Conservation (phyloP, 139 green algal species). For the Micractinium sp. region DNA sequence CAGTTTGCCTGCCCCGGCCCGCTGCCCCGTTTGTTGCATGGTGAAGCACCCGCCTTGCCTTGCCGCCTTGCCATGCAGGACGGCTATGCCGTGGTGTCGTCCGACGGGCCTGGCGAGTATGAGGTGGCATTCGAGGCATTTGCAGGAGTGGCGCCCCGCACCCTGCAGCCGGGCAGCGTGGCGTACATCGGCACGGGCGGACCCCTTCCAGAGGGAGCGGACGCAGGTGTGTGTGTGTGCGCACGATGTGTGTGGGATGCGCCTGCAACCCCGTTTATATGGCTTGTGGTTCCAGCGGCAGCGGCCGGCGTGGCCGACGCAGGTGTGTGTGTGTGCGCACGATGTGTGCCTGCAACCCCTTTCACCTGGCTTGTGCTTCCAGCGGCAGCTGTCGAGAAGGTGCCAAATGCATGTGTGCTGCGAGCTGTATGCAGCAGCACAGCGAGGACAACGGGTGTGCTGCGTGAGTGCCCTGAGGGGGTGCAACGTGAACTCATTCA, state of each 20-base stretch:
- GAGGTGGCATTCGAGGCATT: slow-evolving; percentile 78
- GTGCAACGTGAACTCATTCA: too few species aligned
- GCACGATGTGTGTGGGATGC: not conserved
- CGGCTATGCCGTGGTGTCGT: slow-evolving; percentile 89
- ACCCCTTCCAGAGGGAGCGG: slow-evolving; percentile 56
- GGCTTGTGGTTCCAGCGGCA: too few species aligned
- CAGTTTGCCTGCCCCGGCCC: not conserved
- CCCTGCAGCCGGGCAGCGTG: slow-evolving; percentile 65
- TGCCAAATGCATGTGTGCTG: too few species aligned
- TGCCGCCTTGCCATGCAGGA: slow-evolving; percentile 66
- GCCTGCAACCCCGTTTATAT: not conserved
- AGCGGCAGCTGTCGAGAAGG: not conserved
- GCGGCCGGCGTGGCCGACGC: too few species aligned
- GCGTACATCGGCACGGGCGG: slow-evolving; percentile 92
- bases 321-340: too few species aligned
- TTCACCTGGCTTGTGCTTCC: too few species aligned
- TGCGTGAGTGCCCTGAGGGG: too few species aligned
- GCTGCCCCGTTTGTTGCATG: not conserved
- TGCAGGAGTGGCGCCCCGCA: slow-evolving; percentile 60
- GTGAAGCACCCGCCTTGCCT: not conserved
- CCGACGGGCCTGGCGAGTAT: slow-evolving; percentile 84
- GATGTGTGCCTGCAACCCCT: too few species aligned
- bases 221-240: slow-evolving; percentile 45
- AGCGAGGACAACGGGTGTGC: too few species aligned
- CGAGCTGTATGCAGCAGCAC: not conserved